These are phyloP conservation scores for Kokia cookei DNA, from an alignment of 441 rosid genomes.

Conservation along the genomic window DNA sequence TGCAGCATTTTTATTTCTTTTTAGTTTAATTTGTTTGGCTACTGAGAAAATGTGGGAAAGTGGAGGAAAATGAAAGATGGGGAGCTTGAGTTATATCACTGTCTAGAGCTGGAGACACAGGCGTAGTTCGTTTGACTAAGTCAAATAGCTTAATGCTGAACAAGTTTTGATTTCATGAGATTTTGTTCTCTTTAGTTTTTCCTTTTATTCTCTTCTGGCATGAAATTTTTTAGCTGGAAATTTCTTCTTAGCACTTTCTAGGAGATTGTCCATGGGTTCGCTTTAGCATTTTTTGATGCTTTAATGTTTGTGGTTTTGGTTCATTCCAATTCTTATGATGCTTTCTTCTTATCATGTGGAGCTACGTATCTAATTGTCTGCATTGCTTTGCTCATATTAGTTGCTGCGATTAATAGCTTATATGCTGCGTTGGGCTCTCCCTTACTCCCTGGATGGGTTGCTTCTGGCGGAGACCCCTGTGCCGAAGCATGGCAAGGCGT, in stretches of 20 bases:
- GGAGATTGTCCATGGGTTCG: background rate
- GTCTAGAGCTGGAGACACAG: background rate
- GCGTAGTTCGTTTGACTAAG: background rate
- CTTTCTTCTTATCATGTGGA: constrained; percentile 11
- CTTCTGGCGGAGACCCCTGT: constrained; percentile 94
- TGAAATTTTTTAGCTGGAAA: background rate
- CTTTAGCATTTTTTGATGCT: background rate
- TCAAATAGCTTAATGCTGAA: background rate
- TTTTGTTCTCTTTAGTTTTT: background rate
- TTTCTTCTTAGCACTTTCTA: background rate
- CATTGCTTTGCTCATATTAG: constrained; percentile 55
- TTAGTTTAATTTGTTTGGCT: constrained; percentile 11
- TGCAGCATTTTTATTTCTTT: background rate
- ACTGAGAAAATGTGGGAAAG: constrained; percentile 12
- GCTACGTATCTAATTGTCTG: constrained; percentile 31
- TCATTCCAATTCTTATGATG: background rate
- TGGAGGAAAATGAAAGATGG: background rate
- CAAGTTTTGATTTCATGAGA: background rate
- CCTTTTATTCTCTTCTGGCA: background rate
- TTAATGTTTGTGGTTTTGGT: background rate
- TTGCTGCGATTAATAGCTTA: constrained; percentile 77
- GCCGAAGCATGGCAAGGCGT: constrained; percentile 94
- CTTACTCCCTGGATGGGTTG: constrained; percentile 84
- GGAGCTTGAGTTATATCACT: background rate
- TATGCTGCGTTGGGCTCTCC: constrained; percentile 71